Percentiles rank a stretch among this genome's conserved stretches.
Evolutionary conservation across 768 basidiomycete species (phyloP).

Genomic region (Mycena rebaudengoi): DNA sequence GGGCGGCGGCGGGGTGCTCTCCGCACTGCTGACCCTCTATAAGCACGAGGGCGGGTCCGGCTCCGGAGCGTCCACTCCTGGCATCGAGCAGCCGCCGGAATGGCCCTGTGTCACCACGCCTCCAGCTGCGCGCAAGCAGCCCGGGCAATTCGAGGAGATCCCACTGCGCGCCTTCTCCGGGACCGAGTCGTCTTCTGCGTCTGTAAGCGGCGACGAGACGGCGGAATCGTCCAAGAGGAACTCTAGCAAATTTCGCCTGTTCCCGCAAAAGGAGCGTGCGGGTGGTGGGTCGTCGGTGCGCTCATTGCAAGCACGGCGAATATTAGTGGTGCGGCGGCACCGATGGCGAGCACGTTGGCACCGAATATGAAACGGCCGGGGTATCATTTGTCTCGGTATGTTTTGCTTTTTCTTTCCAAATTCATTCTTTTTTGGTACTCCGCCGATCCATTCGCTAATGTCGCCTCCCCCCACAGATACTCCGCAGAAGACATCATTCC

Average conservation of each 20-base stretch:
- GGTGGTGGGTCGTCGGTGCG: conserved; percentile 74
- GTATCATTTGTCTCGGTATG: conserved; percentile 68
- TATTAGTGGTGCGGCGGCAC: conserved; percentile 68
- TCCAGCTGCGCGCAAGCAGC: neutral
- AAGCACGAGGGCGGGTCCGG: conserved; percentile 41
- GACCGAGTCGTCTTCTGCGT: too few relatives aligned
- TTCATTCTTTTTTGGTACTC: neutral
- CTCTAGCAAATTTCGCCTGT: neutral
- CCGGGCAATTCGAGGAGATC: conserved; percentile 12
- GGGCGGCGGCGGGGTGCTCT: conserved; percentile 64
- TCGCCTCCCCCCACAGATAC: too few relatives aligned
- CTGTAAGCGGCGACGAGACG: too few relatives aligned
- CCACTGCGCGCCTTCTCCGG: too few relatives aligned
- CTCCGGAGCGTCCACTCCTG: conserved; percentile 32
- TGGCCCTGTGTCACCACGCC: conserved; percentile 16
- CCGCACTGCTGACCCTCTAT: conserved; percentile 72
- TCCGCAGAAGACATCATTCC: conserved; percentile 29
- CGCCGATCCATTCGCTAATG: neutral
- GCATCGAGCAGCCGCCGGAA: conserved; percentile 16
- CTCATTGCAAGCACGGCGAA: conserved; percentile 77
- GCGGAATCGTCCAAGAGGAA: too few relatives aligned
- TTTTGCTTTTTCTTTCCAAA: neutral
- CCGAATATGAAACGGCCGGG: conserved; percentile 72
- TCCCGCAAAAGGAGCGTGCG: conserved; percentile 50
- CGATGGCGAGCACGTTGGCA: conserved; percentile 53